Conservation (phyloP, 805 yeast species). For the Pichia gijzeniarum region DNA sequence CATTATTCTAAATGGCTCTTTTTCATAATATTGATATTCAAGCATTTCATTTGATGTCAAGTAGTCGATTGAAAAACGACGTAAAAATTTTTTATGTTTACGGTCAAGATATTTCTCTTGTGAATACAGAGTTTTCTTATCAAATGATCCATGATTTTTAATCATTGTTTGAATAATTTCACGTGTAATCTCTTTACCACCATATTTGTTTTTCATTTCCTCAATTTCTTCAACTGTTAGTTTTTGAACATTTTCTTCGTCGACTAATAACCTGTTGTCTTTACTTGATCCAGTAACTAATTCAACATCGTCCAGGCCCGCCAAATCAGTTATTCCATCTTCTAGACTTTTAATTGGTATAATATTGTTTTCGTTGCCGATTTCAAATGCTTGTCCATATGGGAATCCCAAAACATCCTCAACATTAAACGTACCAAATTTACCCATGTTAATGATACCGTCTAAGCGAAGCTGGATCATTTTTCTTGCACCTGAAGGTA, state of each 20-base stretch:
- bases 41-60: slow-evolving; percentile 65
- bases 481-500: slow-evolving; percentile 78
- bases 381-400: slow-evolving; percentile 86
- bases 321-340: slow-evolving; percentile 13
- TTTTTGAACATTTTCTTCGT: slow-evolving; percentile 69
- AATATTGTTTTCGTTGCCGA: slow-evolving; percentile 49
- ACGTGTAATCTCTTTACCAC: slow-evolving; percentile 58
- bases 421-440: slow-evolving; percentile 81
- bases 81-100: slow-evolving; percentile 84
- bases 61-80: slow-evolving; percentile 77
- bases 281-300: slow-evolving; percentile 21
- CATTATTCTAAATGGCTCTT: slow-evolving; percentile 63
- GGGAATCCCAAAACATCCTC: slow-evolving; percentile 73
- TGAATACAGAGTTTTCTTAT: slow-evolving; percentile 80
- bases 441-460: slow-evolving; percentile 69
- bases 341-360: slow-evolving; percentile 37
- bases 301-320: slow-evolving; percentile 25
- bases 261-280: slow-evolving; percentile 54
- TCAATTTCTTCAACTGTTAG: slow-evolving; percentile 79
- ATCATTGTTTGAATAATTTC: slow-evolving; percentile 77
- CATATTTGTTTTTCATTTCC: slow-evolving; percentile 63
- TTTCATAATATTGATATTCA: slow-evolving; percentile 62
- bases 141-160: slow-evolving; percentile 78
- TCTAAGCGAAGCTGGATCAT: slow-evolving; percentile 60
- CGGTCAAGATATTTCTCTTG: slow-evolving; percentile 90